A percentile compares a stretch with the other conserved stretches of the same genome.
Evolutionary conservation across 2,329 filamentous ascomycete species (phyloP).

Genomic region (Chrysoporthe puriensis): DNA sequence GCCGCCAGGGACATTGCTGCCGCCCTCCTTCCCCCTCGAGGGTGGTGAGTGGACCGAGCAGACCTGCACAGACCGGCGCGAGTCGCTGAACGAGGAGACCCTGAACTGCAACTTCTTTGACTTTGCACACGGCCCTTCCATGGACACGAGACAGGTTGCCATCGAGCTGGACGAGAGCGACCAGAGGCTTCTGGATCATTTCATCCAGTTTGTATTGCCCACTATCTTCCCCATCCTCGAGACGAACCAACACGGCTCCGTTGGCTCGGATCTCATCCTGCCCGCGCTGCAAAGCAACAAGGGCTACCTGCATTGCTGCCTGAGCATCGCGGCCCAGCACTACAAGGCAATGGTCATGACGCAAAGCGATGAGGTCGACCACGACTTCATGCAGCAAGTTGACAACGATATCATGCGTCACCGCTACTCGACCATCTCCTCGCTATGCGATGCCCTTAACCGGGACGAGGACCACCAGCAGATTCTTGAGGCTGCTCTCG

Average conservation of each 20-base stretch:
- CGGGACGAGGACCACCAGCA: slow-evolving; percentile 81
- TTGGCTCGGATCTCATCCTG: slow-evolving; percentile 80
- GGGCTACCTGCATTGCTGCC: slow-evolving; percentile 91
- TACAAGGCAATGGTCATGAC: slow-evolving; percentile 76
- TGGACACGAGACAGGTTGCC: slow-evolving; percentile 67
- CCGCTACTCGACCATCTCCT: slow-evolving; percentile 83
- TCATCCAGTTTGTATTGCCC: slow-evolving; percentile 84
- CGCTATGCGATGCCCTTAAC: slow-evolving; percentile 81
- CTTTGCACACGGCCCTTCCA: slow-evolving; percentile 70
- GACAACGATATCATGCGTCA: slow-evolving; percentile 92
- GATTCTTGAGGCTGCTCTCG: slow-evolving; percentile 89
- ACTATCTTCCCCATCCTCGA: slow-evolving; percentile 92
- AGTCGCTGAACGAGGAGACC: slow-evolving; percentile 68
- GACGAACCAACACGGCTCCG: slow-evolving; percentile 82
- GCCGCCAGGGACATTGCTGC: slow-evolving; percentile 67
- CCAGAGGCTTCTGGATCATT: slow-evolving; percentile 85
- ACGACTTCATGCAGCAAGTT: slow-evolving; percentile 83
- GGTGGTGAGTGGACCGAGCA: slow-evolving; percentile 74
- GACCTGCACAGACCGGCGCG: slow-evolving; percentile 67
- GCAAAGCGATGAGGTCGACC: slow-evolving; percentile 75
- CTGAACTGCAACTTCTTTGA: slow-evolving; percentile 83
- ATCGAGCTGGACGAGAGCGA: slow-evolving; percentile 89
- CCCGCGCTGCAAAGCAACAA: slow-evolving; percentile 90
- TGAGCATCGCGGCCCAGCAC: slow-evolving; percentile 91
- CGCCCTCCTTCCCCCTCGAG: slow-evolving; percentile 57